phyloP scores from a whole-genome alignment of 1,139 yeast species.

The Yamadazyma blattariae region DNA sequence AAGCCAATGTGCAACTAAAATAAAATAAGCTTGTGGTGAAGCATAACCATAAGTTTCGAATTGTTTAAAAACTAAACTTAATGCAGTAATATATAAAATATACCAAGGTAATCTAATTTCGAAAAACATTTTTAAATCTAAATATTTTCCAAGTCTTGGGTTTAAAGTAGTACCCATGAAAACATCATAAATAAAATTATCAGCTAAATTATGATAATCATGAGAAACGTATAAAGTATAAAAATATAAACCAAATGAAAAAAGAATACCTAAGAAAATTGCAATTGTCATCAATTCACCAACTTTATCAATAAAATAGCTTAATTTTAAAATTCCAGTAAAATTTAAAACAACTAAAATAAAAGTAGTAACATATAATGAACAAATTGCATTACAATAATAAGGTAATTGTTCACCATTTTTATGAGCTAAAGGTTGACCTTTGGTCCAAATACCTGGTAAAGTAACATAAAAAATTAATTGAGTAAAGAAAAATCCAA shows the following conservation, averaged over 20 bases:
- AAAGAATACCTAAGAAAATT: constrained; percentile 68
- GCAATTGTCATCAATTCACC: constrained; percentile 94
- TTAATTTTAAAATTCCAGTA: constrained; percentile 69
- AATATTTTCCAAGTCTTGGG: constrained; percentile 86
- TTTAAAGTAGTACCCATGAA: constrained; percentile 98
- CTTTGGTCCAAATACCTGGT: constrained; percentile 95
- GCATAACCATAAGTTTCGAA: constrained; percentile 77
- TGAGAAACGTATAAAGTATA: constrained; percentile 64
- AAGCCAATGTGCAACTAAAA: constrained; percentile 84
- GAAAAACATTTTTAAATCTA: constrained; percentile 91
- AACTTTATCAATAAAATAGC: constrained; percentile 73
- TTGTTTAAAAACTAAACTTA: constrained; percentile 76
- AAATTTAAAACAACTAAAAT: constrained; percentile 63
- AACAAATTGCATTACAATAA: constrained; percentile 87
- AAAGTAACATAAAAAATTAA: constrained; percentile 74
- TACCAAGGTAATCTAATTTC: constrained; percentile 98
- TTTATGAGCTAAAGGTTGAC: constrained; percentile 85
- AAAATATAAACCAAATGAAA: constrained; percentile 61
- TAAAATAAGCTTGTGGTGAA: constrained; percentile 70
- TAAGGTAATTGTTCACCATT: constrained; percentile 80
- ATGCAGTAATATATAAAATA: constrained; percentile 73
- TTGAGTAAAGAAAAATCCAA: constrained; percentile 69
- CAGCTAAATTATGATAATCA: constrained; percentile 87
- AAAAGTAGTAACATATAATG: constrained; percentile 69
- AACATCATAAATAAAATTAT: constrained; percentile 83